Percentiles rank a stretch among this genome's conserved stretches.
phyloP scores from a whole-genome alignment of 2,329 filamentous ascomycete species.

The Calonectria montana region DNA sequence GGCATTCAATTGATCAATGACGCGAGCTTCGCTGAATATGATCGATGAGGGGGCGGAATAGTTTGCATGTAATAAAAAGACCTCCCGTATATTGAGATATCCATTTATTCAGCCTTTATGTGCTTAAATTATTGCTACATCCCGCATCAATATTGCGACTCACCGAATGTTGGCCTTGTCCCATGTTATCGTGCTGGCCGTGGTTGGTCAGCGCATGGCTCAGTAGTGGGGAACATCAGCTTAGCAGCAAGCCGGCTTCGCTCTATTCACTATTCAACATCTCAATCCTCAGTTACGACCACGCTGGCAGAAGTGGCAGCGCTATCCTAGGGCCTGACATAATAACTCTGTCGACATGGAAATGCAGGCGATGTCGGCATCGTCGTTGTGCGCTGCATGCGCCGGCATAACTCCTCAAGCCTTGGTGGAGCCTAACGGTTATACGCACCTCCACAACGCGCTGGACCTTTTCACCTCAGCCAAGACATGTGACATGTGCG shows the following conservation, averaged over 20 bases:
- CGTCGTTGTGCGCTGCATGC: neutral
- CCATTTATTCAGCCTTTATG: neutral
- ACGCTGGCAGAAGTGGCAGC: no score
- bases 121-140: neutral
- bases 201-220: no score
- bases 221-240: no score
- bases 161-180: neutral
- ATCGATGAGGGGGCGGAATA: neutral
- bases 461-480: neutral
- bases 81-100: neutral
- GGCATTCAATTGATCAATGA: constrained; percentile 19
- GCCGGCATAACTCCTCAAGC: neutral
- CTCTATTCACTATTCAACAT: no score
- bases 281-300: no score
- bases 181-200: no score
- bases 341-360: neutral
- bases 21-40: constrained; percentile 15
- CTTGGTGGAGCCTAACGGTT: neutral
- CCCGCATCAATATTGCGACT: no score
- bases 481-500: neutral
- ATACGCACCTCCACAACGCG: neutral
- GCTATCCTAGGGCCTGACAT: no score
- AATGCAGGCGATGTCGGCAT: neutral
- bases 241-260: no score
- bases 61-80: neutral